A percentile compares a stretch with the other conserved stretches of the same genome.
Evolutionary conservation across 257 asterid genomes (phyloP).

Genomic region (Mentha longifolia): DNA sequence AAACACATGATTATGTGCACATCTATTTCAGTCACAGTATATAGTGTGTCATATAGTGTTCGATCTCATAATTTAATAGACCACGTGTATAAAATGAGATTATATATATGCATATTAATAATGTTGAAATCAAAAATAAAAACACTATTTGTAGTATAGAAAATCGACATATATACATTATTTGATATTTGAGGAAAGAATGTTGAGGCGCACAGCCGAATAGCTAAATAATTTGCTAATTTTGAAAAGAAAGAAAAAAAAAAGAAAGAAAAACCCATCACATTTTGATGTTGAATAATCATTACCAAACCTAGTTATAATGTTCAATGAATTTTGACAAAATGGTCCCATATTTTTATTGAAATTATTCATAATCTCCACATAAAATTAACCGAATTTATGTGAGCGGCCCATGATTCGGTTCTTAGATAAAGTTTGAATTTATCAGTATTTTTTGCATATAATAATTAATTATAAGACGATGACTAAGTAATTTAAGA

Average conservation of each 20-base stretch:
- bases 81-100: neutral
- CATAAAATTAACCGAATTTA: neutral
- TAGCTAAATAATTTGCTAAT: neutral
- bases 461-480: neutral
- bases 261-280: neutral
- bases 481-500: neutral
- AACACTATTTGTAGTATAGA: neutral
- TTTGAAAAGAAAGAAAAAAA: too few relatives aligned
- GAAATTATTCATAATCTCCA: too few relatives aligned
- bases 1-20: neutral
- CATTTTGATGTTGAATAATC: slow-evolving; percentile 1
- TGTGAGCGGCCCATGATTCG: neutral
- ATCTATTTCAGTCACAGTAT: neutral
- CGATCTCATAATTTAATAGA: neutral
- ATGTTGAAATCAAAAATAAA: neutral
- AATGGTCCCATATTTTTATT: neutral
- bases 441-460: neutral
- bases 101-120: neutral
- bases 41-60: neutral
- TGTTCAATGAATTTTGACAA: neutral
- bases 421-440: neutral
- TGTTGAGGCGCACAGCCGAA: neutral
- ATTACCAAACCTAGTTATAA: neutral
- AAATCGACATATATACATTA: neutral
- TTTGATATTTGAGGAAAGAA: slow-evolving; percentile 1